These are phyloP conservation scores for Aegilops bicornis DNA, from an alignment of 176 grass and related monocot genomes.

Conservation along the genomic window DNA sequence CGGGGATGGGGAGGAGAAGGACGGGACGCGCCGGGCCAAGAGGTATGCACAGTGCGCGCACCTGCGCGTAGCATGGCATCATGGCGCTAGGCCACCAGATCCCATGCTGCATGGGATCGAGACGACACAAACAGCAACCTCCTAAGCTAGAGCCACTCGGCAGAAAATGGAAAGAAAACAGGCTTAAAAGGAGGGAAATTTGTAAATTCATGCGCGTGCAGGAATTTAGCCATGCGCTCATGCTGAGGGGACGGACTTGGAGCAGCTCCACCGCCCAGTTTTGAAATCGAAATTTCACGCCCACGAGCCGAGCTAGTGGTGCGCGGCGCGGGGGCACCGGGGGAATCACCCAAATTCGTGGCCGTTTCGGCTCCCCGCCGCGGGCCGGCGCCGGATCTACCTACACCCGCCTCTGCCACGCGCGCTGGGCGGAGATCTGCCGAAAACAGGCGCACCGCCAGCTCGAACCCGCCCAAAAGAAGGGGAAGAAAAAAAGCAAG, in stretches of 20 bases:
- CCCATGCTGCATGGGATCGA: slow-evolving; percentile 29
- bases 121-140: slow-evolving; percentile 16
- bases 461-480: neutral
- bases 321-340: neutral
- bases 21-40: slow-evolving; percentile 32
- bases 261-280: neutral
- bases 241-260: neutral
- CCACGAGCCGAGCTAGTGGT: neutral
- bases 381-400: slow-evolving; percentile 37
- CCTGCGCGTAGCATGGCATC: slow-evolving; percentile 12
- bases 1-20: neutral
- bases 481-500: neutral
- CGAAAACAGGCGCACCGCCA: slow-evolving; percentile 13
- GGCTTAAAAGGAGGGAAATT: neutral
- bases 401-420: neutral
- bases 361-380: neutral
- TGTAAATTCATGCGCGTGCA: neutral
- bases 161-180: neutral
- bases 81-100: slow-evolving; percentile 19
- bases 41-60: slow-evolving; percentile 22
- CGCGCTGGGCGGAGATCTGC: slow-evolving; percentile 36
- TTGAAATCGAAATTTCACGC: slow-evolving; percentile 1
- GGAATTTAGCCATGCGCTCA: neutral
- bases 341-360: neutral
- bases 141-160: neutral